phyloP scores from a whole-genome alignment of 2,329 filamentous ascomycete species.

The Microcera coccophila region DNA sequence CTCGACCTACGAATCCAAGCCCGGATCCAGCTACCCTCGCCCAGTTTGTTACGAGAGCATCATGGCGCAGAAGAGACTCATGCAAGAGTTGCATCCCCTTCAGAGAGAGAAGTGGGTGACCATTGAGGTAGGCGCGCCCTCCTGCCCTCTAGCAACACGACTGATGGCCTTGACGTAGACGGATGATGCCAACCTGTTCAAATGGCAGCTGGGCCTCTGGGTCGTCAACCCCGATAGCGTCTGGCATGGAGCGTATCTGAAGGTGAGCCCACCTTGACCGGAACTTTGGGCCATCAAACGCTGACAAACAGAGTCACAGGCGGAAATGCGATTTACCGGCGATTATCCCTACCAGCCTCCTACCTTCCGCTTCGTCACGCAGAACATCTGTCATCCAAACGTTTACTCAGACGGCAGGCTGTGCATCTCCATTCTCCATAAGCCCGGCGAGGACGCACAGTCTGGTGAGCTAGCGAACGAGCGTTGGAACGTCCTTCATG shows the following conservation, averaged over 20 bases:
- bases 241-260: constrained; percentile 92
- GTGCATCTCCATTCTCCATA: constrained; percentile 95
- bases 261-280: constrained; percentile 38
- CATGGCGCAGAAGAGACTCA: constrained; percentile 68
- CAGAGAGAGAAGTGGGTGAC: constrained; percentile 91
- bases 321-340: constrained; percentile 78
- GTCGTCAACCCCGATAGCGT: constrained; percentile 88
- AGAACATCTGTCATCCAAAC: constrained; percentile 85
- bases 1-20: too few species aligned
- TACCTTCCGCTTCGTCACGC: constrained; percentile 74
- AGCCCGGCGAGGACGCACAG: constrained; percentile 85
- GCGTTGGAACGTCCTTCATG: constrained; percentile 90
- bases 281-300: not conserved
- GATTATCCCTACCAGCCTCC: constrained; percentile 91
- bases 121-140: constrained; percentile 63
- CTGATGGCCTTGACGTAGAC: constrained; percentile 45
- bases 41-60: constrained; percentile 5
- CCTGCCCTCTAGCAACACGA: not conserved
- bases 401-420: constrained; percentile 86
- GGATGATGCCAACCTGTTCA: constrained; percentile 76
- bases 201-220: constrained; percentile 85
- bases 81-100: constrained; percentile 81
- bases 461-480: constrained; percentile 87
- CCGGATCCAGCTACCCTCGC: too few species aligned
- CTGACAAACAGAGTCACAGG: constrained; percentile 40